Base-by-base conservation (phyloP, 2,329 filamentous ascomycete genomes). In the Fusarium abutilonis region DNA sequence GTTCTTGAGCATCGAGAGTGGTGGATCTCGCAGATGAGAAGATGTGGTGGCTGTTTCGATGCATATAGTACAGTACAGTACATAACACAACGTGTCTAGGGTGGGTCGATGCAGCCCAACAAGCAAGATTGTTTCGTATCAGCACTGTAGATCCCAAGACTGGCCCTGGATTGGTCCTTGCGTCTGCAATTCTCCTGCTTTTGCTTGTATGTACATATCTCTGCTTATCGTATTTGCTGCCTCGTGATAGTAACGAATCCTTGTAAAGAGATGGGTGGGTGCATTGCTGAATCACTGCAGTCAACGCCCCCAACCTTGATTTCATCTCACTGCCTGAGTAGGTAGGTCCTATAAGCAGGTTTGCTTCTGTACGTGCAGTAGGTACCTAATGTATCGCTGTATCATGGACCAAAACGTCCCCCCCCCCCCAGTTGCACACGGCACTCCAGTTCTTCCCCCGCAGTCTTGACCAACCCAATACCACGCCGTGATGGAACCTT, bases 1-100 rank as follows among this genome's bases (percentile, higher is more conserved):
- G 46, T 59, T 63, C 66, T 60, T 56, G 31, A 60, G 60, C 47
- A 19, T 40, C 35, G 42, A 19, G 17, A 55, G 39, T 34, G 56
- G 56, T 57, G 56, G 60, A 63, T 63, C 56, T 51, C 28, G 52
- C 35, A 13, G 50, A 35, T 21, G 17, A 39, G 35, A 39, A 11
- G 36, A 39, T 39, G 36, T 39, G 36, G 35, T 17, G 35, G 23
- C 23, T 26, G 23, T 26, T 26, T 26, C 23, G 6, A 26, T 17
- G 9, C 13, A 9, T 15, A 21, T 21, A 38, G 19, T 38, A 21
- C 17, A 19, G n/a, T 19, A 38, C 35, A 44, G 21, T 23, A 23
- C 21, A 4, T 26, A 26, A 26, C 23, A 26, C 23, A 26, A 26
- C 23, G 23, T 26, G 19, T 19, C 19, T 19, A 26, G 8, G 23